Evolutionary conservation across 2,329 filamentous ascomycete species (phyloP), one percentile per base, ranked within the genome.

Genomic region (Diaporthe aspalathi): DNA sequence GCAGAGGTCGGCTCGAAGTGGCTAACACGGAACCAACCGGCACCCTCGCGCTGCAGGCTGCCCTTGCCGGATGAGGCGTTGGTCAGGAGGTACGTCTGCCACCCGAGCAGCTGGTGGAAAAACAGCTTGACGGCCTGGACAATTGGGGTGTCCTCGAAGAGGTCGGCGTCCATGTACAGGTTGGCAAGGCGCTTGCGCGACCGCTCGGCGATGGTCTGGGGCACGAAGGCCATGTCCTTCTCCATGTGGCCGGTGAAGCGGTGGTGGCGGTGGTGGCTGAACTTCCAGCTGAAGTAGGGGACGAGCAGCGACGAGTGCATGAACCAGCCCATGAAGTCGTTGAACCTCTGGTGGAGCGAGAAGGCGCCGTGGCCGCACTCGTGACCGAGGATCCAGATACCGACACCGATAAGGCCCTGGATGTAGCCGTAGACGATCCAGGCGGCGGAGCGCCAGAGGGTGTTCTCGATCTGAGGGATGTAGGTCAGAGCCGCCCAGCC

Each of bases 251-350:
- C 89, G 54, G 89, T 90, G 80, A 88, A 91, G 74, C 87, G 88
- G 82, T 94, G 92, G 81, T 93, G 92, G 65, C 91, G 87, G 72
- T 87, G 86, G 80, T 94, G 92, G 40, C 88, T 90, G 79, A 89
- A 90, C 82, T 92, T 90, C 91, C 91, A 93, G 62, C 88, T 90
- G 83, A 92, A 93, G 82, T 91, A 94, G 4, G 92, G 92, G 2
- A 92, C 90, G 73, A 91, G 80, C 49, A 93, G 84, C 72, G 86
- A 83, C 8, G 89, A 91, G 84, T 93, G 91, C n/a, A 90, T 80
- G 62, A 87, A 78, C 84, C 90, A 91, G 72, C 91, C 91, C 70
- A 90, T 83, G 20, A 85, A 78, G 76, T 91, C 86, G 79, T 93
- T 93, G 74, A 92, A 77, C 40, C 75, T 78, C 60, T 82, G 82